Evolutionary conservation across 2,329 filamentous ascomycete species (phyloP).

Genomic region (Samsoniella hepiali): DNA sequence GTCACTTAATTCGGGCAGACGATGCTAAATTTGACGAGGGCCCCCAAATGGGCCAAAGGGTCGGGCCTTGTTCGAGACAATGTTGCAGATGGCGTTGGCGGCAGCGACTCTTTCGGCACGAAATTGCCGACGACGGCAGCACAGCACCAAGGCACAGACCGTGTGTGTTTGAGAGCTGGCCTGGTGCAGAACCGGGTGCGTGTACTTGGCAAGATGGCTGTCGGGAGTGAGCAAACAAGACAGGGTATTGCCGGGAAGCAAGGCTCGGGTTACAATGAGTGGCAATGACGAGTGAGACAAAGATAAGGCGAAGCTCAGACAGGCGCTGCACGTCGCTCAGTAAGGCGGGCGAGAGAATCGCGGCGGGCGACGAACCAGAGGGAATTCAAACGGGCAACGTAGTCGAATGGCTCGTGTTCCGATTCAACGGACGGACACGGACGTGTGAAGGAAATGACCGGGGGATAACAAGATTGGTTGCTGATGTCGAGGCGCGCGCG

Average conservation of each 20-base stretch:
- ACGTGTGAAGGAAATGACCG: neutral
- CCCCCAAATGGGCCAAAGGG: conserved; percentile 1
- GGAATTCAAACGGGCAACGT: neutral
- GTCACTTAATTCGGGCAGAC: neutral
- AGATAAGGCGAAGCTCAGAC: conserved; percentile 14
- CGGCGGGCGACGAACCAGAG: neutral
- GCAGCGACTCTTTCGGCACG: conserved; percentile 14
- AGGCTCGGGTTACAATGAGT: conserved; percentile 5
- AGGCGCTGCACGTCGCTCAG: neutral
- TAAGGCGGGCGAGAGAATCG: neutral
- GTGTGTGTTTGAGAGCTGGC: conserved; percentile 4
- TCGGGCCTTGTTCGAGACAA: conserved; percentile 16
- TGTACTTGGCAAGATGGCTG: neutral
- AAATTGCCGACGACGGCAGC: conserved; percentile 16
- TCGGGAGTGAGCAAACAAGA: conserved; percentile 11
- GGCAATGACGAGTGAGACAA: conserved; percentile 15
- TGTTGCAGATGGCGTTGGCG: conserved; percentile 17
- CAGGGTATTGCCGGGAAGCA: neutral
- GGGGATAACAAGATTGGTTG: neutral
- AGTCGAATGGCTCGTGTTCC: neutral
- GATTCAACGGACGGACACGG: neutral
- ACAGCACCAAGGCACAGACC: conserved; percentile 11
- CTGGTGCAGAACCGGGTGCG: neutral
- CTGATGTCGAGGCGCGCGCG: conserved; percentile 1
- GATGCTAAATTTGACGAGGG: conserved; percentile 13